Conservation (phyloP, 768 basidiomycete genomes). For the Pleurotus cornucopiae region DNA sequence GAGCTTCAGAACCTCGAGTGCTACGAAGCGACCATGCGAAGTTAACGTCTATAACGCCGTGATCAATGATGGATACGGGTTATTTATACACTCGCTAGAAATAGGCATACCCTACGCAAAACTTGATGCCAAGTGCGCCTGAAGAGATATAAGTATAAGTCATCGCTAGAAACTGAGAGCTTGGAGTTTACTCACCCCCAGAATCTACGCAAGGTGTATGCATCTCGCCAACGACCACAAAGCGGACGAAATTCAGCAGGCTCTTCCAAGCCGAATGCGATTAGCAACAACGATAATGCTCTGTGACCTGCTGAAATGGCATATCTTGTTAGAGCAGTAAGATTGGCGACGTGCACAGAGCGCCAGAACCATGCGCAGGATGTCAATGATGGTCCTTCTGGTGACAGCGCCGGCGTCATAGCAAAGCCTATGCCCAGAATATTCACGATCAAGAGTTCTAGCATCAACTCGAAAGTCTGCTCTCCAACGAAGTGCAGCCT, state of each 20-base stretch:
- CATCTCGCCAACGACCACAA: conserved; percentile 27
- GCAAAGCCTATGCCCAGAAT: conserved; percentile 17
- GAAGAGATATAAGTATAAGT: not conserved
- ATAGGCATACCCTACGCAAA: conserved; percentile 26
- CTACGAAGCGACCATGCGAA: conserved; percentile 21
- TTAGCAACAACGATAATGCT: conserved; percentile 17
- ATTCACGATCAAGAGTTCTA: conserved; percentile 13
- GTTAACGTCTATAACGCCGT: conserved; percentile 18
- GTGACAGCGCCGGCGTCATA: conserved; percentile 11
- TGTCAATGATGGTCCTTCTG: conserved; percentile 12
- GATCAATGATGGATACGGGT: not conserved
- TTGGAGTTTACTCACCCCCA: conserved; percentile 31
- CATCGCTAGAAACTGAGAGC: not conserved
- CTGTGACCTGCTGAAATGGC: not conserved
- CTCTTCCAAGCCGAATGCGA: conserved; percentile 21
- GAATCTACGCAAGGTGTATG: conserved; percentile 32
- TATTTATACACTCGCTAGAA: not conserved
- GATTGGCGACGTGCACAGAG: not conserved
- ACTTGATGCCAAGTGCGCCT: conserved; percentile 34
- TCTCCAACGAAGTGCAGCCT: conserved; percentile 10
- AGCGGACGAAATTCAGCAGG: conserved; percentile 35
- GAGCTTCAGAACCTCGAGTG: conserved; percentile 19
- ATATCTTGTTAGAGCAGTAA: not conserved
- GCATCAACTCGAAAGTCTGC: conserved; percentile 8
- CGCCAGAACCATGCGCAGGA: conserved; percentile 8